phyloP scores from a whole-genome alignment of 768 basidiomycete species.

The Lentinula lateritia region DNA sequence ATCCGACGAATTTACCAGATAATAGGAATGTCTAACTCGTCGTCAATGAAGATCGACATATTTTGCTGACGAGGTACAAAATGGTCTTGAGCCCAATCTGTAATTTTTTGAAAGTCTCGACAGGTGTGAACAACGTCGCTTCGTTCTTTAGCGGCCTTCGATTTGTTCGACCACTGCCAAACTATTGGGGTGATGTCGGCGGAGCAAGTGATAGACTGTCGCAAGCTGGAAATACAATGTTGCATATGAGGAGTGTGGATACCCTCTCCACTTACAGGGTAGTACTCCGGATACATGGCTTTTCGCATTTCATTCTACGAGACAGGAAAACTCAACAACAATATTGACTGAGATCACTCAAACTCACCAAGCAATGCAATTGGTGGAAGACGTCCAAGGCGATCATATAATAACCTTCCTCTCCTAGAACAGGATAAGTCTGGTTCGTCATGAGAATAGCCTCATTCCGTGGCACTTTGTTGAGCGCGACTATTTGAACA shows the following conservation, averaged over 20 bases:
- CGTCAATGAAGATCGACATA: conserved; percentile 18
- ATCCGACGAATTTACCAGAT: background rate
- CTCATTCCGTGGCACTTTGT: conserved; percentile 17
- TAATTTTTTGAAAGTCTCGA: conserved; percentile 7
- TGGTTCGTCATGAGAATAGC: conserved; percentile 17
- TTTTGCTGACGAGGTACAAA: conserved; percentile 8
- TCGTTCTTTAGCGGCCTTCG: conserved; percentile 14
- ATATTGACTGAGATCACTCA: background rate
- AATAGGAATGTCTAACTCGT: conserved; percentile 8
- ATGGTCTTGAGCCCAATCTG: conserved; percentile 5
- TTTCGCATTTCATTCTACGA: conserved; percentile 16
- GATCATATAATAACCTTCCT: conserved; percentile 17
- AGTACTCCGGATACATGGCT: conserved; percentile 17
- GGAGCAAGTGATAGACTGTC: conserved; percentile 19
- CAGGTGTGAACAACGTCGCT: conserved; percentile 20
- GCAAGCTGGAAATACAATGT: conserved; percentile 18
- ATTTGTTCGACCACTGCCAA: conserved; percentile 20
- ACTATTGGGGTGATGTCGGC: conserved; percentile 18
- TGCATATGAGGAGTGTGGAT: conserved; percentile 16
- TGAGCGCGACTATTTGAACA: conserved; percentile 13
- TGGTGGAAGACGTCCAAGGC: conserved; percentile 19
- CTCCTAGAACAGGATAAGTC: conserved; percentile 18
- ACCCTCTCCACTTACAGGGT: conserved; percentile 13
- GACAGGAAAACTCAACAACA: background rate
- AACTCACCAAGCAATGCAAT: conserved; percentile 19